Percentiles rank a stretch among this genome's conserved stretches.
These are phyloP conservation scores for Stentor coeruleus DNA, from an alignment of 73 alveolate genomes.

Conservation along the genomic window DNA sequence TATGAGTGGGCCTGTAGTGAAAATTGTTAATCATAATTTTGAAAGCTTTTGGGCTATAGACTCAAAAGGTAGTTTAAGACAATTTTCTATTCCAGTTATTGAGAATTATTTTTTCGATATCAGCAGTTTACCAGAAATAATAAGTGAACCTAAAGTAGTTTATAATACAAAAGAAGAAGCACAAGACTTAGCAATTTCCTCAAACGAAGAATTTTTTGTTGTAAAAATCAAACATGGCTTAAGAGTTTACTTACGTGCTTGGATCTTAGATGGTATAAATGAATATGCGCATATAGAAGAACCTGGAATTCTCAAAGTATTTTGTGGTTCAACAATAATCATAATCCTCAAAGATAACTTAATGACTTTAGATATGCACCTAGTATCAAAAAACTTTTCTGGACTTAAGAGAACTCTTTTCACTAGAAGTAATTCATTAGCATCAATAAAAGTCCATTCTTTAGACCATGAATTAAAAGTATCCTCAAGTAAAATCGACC, in stretches of 20 bases:
- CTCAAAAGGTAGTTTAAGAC: neutral
- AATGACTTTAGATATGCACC: neutral
- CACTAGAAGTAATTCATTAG: neutral
- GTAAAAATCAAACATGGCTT: neutral
- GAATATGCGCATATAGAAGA: neutral
- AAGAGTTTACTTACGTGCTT: neutral
- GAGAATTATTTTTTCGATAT: neutral
- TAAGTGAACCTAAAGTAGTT: neutral
- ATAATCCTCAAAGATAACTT: no score
- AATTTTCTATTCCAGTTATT: neutral
- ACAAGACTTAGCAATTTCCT: neutral
- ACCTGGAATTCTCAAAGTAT: neutral
- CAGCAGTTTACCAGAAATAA: neutral
- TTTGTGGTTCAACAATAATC: neutral
- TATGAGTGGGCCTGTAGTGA: neutral
- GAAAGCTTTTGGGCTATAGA: neutral
- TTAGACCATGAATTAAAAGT: neutral
- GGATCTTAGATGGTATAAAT: neutral
- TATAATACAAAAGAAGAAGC: neutral
- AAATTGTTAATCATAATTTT: neutral
- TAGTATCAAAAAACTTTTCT: neutral
- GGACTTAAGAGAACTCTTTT: neutral
- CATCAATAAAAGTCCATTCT: neutral
- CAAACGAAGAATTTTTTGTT: neutral
- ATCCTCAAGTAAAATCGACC: neutral